Conservation (phyloP, 108 stramenopile species). For the Schizochytrium sp. region DNA sequence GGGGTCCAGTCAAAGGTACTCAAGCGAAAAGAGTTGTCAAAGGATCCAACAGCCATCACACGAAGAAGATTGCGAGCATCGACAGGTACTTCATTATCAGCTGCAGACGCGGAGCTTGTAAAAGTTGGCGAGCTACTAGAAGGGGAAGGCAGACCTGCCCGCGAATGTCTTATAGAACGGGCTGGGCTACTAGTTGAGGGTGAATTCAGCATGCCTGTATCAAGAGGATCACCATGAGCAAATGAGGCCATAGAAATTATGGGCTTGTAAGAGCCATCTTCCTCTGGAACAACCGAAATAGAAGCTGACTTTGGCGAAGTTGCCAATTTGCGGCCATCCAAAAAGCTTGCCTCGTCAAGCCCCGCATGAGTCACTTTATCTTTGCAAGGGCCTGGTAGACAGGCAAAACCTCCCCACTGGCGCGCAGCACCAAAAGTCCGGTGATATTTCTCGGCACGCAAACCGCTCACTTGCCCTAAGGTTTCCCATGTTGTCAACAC, state of each 20-base stretch:
- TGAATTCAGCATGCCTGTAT: no score
- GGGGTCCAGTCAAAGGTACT: constrained; percentile 12
- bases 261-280: no score
- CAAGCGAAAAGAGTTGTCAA: constrained; percentile 16
- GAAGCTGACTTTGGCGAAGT: no score
- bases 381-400: neutral
- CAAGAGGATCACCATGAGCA: no score
- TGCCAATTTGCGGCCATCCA: neutral
- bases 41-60: constrained; percentile 6
- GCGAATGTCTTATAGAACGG: no score
- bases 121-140: no score
- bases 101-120: no score
- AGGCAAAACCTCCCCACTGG: constrained; percentile 2
- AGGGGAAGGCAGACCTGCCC: no score
- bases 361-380: constrained; percentile 24
- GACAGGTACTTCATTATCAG: no score
- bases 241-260: no score
- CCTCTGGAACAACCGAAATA: no score
- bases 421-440: constrained; percentile 8
- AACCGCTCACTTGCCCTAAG: neutral
- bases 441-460: constrained; percentile 8
- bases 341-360: neutral
- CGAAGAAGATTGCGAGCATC: constrained; percentile 11
- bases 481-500: constrained; percentile 23
- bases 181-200: no score